Evolutionary conservation across 2,329 filamentous ascomycete species (phyloP).

Genomic region (Cercospora zeae-maydis): DNA sequence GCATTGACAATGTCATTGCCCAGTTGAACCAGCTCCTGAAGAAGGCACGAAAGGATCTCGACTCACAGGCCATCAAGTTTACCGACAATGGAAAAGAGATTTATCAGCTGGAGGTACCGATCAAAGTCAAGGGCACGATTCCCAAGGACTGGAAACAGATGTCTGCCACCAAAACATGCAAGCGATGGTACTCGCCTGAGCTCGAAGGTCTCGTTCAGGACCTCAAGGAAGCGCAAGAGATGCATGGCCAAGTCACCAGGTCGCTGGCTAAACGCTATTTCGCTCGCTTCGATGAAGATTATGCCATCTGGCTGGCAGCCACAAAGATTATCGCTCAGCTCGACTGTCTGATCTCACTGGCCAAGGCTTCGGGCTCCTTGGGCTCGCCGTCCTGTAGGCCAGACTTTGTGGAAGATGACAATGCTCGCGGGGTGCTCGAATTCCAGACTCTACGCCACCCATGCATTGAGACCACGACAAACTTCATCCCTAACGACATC

Average conservation of each 20-base stretch:
- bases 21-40: conserved; percentile 69
- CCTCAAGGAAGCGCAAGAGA: conserved; percentile 91
- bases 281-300: conserved; percentile 81
- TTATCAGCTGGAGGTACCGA: conserved; percentile 87
- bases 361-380: conserved; percentile 78
- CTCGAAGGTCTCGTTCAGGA: conserved; percentile 77
- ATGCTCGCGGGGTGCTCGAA: conserved; percentile 71
- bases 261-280: conserved; percentile 82
- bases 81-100: conserved; percentile 90
- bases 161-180: conserved; percentile 86
- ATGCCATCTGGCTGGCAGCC: conserved; percentile 80
- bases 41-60: conserved; percentile 67
- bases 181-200: conserved; percentile 89
- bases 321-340: conserved; percentile 87
- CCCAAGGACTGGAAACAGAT: conserved; percentile 91
- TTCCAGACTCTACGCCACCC: conserved; percentile 91
- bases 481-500: conserved; percentile 96
- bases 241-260: conserved; percentile 83
- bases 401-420: conserved; percentile 74
- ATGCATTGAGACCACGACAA: conserved; percentile 82
- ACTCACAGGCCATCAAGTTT: conserved; percentile 59
- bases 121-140: conserved; percentile 69
- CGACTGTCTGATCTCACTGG: conserved; percentile 89
- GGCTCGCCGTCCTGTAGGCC: conserved; percentile 87
- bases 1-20: conserved; percentile 69